Evolutionary conservation across 306 rosid species (phyloP).

Genomic region (Trifolium subterraneum): DNA sequence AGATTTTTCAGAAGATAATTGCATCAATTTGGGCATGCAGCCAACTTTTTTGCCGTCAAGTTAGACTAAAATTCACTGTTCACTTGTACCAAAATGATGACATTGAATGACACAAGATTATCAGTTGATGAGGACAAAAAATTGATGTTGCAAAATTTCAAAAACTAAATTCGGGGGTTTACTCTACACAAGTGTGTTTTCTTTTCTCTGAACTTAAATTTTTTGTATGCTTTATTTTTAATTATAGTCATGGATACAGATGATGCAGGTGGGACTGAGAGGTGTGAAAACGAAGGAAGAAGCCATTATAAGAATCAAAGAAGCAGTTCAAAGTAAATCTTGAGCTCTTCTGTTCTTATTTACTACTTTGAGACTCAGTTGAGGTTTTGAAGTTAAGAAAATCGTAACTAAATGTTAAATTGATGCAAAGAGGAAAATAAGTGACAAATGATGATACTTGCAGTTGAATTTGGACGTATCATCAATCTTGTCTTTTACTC

Average conservation of each 20-base stretch:
- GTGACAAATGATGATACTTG: not conserved
- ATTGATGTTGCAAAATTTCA: not conserved
- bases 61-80: not conserved
- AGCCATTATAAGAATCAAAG: constrained; percentile 62
- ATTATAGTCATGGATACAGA: constrained; percentile 52
- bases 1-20: too few species aligned
- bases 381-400: constrained; percentile 6
- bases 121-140: not conserved
- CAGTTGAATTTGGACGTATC: not conserved
- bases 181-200: not conserved
- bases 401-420: not conserved
- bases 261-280: constrained; percentile 64
- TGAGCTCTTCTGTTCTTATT: constrained; percentile 30
- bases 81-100: not conserved
- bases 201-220: not conserved
- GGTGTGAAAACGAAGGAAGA: constrained; percentile 65
- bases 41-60: not conserved
- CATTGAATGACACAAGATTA: not conserved
- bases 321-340: constrained; percentile 65
- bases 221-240: constrained; percentile 12
- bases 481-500: constrained; percentile 4
- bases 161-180: not conserved
- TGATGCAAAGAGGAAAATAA: constrained; percentile 3
- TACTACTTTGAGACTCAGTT: not conserved
- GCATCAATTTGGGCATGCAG: not conserved